A percentile compares a stretch with the other conserved stretches of the same genome.
Evolutionary conservation across 2,329 filamentous ascomycete species (phyloP).

Genomic region (Talaromyces sp.): DNA sequence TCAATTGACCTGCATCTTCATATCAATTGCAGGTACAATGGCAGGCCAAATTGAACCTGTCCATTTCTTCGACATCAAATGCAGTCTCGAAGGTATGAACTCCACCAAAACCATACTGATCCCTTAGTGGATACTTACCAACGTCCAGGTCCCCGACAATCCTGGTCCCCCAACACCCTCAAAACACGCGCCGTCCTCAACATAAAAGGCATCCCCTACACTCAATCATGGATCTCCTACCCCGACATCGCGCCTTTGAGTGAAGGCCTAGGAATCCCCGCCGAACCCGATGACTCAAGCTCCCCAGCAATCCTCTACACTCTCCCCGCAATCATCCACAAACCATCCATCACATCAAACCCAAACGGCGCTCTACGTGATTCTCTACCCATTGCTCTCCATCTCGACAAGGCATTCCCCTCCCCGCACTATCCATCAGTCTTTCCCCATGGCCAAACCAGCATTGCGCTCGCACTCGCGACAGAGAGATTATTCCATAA

Average conservation of each 20-base stretch:
- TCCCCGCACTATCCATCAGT: slow-evolving; percentile 25
- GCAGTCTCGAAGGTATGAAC: slow-evolving; percentile 9
- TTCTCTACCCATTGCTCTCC: slow-evolving; percentile 32
- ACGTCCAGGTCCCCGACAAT: slow-evolving; percentile 26
- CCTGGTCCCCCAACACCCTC: slow-evolving; percentile 30
- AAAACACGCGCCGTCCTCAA: slow-evolving; percentile 27
- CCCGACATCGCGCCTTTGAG: slow-evolving; percentile 30
- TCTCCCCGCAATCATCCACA: slow-evolving; percentile 34
- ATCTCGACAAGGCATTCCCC: slow-evolving; percentile 31
- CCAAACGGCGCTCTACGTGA: slow-evolving; percentile 31
- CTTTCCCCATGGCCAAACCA: slow-evolving; percentile 34
- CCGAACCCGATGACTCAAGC: slow-evolving; percentile 14
- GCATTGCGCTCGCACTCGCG: slow-evolving; percentile 30
- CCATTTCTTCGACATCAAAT: slow-evolving; percentile 35
- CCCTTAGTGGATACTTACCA: not conserved
- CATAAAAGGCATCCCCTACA: slow-evolving; percentile 28
- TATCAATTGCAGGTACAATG: slow-evolving; percentile 8
- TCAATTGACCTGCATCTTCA: not conserved
- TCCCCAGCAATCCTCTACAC: slow-evolving; percentile 25
- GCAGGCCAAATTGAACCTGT: slow-evolving; percentile 28
- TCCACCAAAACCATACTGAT: not conserved
- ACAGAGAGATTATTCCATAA: slow-evolving; percentile 20
- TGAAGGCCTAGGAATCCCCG: slow-evolving; percentile 23
- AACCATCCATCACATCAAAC: slow-evolving; percentile 24
- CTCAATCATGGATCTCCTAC: slow-evolving; percentile 28